Evolutionary conservation across 148 eudicot genomes (phyloP).

Genomic region (Rhododendron ferrugineum): DNA sequence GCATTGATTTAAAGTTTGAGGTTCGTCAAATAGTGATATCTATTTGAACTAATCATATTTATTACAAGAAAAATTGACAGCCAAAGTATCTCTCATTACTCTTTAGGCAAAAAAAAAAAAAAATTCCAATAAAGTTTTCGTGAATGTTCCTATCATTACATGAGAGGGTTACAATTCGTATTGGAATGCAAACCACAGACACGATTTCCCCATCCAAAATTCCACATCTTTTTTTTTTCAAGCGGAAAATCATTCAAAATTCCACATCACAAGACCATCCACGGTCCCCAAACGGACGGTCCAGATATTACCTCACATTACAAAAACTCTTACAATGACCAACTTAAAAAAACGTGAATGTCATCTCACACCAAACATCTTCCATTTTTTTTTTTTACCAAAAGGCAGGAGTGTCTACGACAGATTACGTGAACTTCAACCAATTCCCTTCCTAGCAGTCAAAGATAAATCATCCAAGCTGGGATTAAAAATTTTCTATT

Average conservation of each 20-base stretch:
- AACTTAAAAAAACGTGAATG: background rate
- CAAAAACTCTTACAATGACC: background rate
- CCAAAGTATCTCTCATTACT: background rate
- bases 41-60: background rate
- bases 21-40: background rate
- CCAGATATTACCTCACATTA: background rate
- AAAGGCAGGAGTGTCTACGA: accelerated
- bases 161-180: background rate
- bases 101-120: background rate
- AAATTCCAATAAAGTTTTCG: background rate
- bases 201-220: background rate
- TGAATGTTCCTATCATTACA: no score
- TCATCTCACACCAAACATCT: background rate
- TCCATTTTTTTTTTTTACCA: no score
- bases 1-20: no score
- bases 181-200: background rate
- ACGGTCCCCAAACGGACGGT: background rate
- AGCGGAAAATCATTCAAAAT: no score
- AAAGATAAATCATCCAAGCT: no score
- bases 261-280: background rate
- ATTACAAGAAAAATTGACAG: background rate
- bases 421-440: no score
- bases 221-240: no score
- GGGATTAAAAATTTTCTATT: no score
- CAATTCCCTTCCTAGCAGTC: no score